Evolutionary conservation across 495 filamentous ascomycete genomes (phyloP), one percentile per base, ranked within the genome.

Genomic region (Melanomma pulvis-pyrius): DNA sequence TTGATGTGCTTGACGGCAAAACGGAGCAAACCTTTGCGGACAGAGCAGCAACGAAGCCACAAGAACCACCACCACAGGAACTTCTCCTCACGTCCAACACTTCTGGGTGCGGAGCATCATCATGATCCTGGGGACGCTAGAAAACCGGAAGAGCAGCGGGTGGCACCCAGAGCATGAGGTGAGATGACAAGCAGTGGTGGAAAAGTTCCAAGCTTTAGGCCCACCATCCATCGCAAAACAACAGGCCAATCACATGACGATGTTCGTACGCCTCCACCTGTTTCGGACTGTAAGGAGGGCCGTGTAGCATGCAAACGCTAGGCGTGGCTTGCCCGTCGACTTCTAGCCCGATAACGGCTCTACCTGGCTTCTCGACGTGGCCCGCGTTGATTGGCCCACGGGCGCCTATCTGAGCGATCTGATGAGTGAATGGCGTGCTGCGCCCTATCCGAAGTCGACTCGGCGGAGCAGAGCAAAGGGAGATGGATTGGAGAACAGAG

Each of bases 281-380:
- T 62, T 67, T 63, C 59, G 68, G 68, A 61, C 59, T 68, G 69
- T 61, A 69, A 68, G 65, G 69, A 61, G 60, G 64, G 54, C 63
- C 63, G 68, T 71, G 69, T 68, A 64, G 69, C 61, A 41, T 65
- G 55, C 69, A 69, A 65, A 50, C 48, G 30, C 69, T 41, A 60
- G 59, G 34, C 44, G 63, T 65, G 68, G 68, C 60, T 71, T 67
- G 56, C 58, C 13, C 13, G 26, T 32, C 6, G 6, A 22, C 32
- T 15, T 28, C 32, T 17, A 50, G 32, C 50, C 69, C 69, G 69
- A 72, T 72, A 72, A 68, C 69, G 69, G 69, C 69, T 71, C 51
- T 57, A 53, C 30, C 44, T 36, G 53, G 50, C 21, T 49, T 55
- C 49, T 49, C 29, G 69, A 72, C 69, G 69, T 72, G 69, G 65